Conservation (phyloP, 495 filamentous ascomycete genomes). For the Aspergillus mulundensis region DNA sequence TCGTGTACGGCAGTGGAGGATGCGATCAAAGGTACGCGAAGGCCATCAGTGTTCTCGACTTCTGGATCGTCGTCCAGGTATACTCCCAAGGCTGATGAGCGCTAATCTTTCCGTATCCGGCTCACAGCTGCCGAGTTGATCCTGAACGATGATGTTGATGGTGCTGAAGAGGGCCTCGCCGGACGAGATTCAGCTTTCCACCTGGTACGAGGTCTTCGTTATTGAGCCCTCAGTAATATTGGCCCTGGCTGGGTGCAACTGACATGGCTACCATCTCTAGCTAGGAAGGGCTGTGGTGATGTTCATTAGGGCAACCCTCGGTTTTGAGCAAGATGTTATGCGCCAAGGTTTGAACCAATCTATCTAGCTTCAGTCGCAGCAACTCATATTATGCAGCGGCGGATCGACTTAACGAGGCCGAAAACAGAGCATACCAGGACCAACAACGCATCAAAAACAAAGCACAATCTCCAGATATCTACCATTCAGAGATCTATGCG, state of each 20-base stretch:
- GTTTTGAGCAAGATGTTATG: constrained; percentile 95
- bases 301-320: constrained; percentile 82
- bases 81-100: neutral
- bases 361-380: constrained; percentile 1
- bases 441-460: constrained; percentile 64
- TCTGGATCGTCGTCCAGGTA: constrained; percentile 1
- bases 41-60: neutral
- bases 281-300: constrained; percentile 75
- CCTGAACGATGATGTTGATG: constrained; percentile 91
- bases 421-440: constrained; percentile 71
- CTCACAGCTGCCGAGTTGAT: constrained; percentile 58
- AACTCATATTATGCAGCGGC: constrained; percentile 48
- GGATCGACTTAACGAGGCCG: constrained; percentile 70
- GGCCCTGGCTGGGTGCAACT: constrained; percentile 7
- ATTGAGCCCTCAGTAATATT: constrained; percentile 8
- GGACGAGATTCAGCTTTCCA: constrained; percentile 86
- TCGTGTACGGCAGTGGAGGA: constrained; percentile 51
- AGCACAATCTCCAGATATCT: constrained; percentile 42
- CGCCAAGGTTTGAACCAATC: constrained; percentile 58
- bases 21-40: constrained; percentile 54
- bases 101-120: constrained; percentile 7
- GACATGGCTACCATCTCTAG: constrained; percentile 29
- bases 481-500: constrained; percentile 64
- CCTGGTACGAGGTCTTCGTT: constrained; percentile 45
- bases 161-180: constrained; percentile 70